These are phyloP conservation scores for Lentinula novae-zelandiae DNA, from an alignment of 1,284 basidiomycete species.

Conservation along the genomic window DNA sequence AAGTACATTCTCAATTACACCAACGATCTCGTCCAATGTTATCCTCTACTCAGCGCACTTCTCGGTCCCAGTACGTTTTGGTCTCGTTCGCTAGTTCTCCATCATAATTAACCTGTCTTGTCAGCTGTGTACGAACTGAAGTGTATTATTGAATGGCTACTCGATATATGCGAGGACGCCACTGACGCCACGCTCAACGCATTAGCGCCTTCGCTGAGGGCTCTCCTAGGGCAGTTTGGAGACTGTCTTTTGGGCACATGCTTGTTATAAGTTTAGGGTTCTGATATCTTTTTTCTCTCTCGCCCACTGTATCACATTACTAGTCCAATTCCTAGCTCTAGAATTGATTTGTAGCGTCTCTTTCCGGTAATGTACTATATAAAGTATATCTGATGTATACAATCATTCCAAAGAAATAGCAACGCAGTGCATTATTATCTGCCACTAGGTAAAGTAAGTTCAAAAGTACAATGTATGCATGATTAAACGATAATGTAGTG, in stretches of 20 bases:
- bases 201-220: slow-evolving; percentile 29
- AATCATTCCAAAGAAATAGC: no score
- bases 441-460: not conserved
- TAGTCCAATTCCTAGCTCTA: not conserved
- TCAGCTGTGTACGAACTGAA: slow-evolving; percentile 47
- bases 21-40: slow-evolving; percentile 26
- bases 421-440: no score
- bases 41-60: slow-evolving; percentile 44
- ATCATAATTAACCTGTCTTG: slow-evolving; percentile 7
- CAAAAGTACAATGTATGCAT: not conserved
- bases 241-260: not conserved
- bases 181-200: slow-evolving; percentile 45
- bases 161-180: slow-evolving; percentile 46
- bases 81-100: not conserved
- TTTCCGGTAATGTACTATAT: not conserved
- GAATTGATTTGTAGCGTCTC: not conserved
- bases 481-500: not conserved
- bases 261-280: not conserved
- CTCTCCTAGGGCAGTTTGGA: slow-evolving; percentile 4
- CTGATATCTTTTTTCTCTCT: not conserved
- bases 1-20: slow-evolving; percentile 40
- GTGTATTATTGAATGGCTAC: slow-evolving; percentile 39
- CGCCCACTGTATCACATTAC: slow-evolving; percentile 7
- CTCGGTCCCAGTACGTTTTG: slow-evolving; percentile 49
- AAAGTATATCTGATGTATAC: no score